Base-by-base conservation (phyloP, 1,139 yeast species). In the Casaregolazyma lundiana region DNA sequence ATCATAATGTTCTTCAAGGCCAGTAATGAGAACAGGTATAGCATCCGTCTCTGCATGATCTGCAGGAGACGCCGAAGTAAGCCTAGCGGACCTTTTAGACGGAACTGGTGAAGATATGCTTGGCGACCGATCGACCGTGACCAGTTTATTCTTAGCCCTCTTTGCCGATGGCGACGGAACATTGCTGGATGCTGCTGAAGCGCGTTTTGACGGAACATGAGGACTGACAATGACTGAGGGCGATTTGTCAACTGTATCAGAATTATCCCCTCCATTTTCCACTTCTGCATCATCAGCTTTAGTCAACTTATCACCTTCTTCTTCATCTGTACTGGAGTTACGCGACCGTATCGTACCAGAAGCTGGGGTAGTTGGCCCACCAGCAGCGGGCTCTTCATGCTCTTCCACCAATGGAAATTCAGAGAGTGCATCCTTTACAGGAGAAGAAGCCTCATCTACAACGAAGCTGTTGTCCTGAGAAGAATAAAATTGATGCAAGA, bases 401-500 rank as follows among this genome's bases (percentile, higher is more conserved):
- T 26, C 11, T 15, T 26, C 15, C 32, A 11, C 32, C 32, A 26
- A 13, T 26, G 32, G 32, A n/a, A 26, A 26, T 6, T 26, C 32
- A 26, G 32, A 26, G 13, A 26, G 32, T 2, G 32, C 32, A 5
- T 26, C 32, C 13, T 11, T 26, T 7, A 7, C 13, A 2, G 32
- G 32, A 26, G 32, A 26, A 26, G 22, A 3, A 6, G 6, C 38
- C n/a, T 35, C 38, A 9, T 13, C 24, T 1, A 35, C 13, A 6
- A 35, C n/a, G 8, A 19, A 11, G 3, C 13, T 43, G 8, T 48
- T 49, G 36, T 46, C 48, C 6, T 35, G 39, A 6, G 48, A 49
- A 8, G 62, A 67, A 50, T 68, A 70, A 67, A 78, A 78, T 32
- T 62, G 60, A 46, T 63, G 61, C 47, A 80, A 61, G 1, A 72